Evolutionary conservation across 1,284 basidiomycete genomes (phyloP), one percentile per base, ranked within the genome.

Genomic region (Coniferiporia weirii): DNA sequence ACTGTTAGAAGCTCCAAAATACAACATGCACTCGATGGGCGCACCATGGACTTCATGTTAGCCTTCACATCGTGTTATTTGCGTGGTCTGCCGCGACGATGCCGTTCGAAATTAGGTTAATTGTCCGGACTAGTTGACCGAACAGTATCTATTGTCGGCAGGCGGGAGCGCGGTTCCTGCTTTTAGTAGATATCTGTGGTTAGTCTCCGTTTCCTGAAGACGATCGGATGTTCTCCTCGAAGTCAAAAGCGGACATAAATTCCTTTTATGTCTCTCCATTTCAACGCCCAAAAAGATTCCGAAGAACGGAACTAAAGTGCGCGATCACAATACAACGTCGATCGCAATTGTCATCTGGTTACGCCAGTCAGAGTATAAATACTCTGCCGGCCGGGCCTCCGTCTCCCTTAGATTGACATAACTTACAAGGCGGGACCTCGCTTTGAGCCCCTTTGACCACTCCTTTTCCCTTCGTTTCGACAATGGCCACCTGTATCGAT

Each of bases 161-260:
- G 10, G 35, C 36, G 15, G 38, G 27, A 43, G 9, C 27, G 27
- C 2, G 27, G 27, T 27, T 27, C 27, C 9, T 15, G 15, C 32
- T n/a, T 17, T 15, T 2, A 4, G 19, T 15, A 44, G n/a, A 45
- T 44, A 17, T 46, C 46, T 44, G 43, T 32, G 56, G 56, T 57
- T 57, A 57, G 50, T 40, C 52, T 45, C 49, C 56, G 49, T 27
- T 38, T 20, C 36, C 17, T 32, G 50, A 15, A 35, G 32, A 35
- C 32, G 8, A 13, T 35, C 22, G 32, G 10, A 12, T 17, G 17
- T 35, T 52, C 17, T 35, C 50, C 22, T 34, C 43, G 34, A 34
- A 22, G 5, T 17, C 15, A 43, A 53, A 20, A 43, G 20, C 15
- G 10, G 40, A 13, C 40, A 43, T 12, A 43, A 12, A 13, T 7